Evolutionary conservation across 257 asterid species (phyloP).

Genomic region (Nicotiana tabacum): DNA sequence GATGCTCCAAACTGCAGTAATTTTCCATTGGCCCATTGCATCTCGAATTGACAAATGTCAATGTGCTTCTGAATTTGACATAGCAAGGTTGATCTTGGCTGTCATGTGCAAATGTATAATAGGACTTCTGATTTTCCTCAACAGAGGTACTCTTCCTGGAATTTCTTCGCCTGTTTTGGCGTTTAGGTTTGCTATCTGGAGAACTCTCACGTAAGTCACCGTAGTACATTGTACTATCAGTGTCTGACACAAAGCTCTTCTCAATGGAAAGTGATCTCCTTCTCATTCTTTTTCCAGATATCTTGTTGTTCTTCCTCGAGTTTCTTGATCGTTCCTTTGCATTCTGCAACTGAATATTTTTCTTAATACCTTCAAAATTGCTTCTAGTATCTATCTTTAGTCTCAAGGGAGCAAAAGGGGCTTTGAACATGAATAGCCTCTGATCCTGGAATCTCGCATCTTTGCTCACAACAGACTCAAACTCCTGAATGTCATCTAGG

Average conservation of each 20-base stretch:
- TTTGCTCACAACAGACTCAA: constrained; percentile 32
- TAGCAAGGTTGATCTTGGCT: neutral
- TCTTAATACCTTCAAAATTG: neutral
- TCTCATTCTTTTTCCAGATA: constrained; percentile 28
- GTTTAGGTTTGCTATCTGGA: constrained; percentile 16
- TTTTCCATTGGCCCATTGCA: neutral
- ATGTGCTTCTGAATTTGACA: constrained; percentile 14
- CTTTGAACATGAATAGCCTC: constrained; percentile 58
- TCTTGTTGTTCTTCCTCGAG: constrained; percentile 12
- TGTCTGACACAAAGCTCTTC: constrained; percentile 15
- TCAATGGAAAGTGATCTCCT: constrained; percentile 33
- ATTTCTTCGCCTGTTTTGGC: constrained; percentile 13
- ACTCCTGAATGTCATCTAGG: constrained; percentile 67
- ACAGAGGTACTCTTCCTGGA: constrained; percentile 12
- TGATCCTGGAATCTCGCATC: constrained; percentile 44
- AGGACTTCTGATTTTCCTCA: neutral
- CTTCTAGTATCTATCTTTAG: neutral
- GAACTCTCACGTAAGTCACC: constrained; percentile 22
- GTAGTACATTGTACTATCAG: constrained; percentile 38
- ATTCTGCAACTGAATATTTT: neutral
- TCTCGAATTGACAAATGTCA: neutral
- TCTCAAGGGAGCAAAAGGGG: constrained; percentile 16
- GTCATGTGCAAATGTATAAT: constrained; percentile 10
- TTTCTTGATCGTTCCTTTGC: constrained; percentile 14
- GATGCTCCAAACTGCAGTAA: constrained; percentile 22